Conservation (phyloP, 805 yeast species). For the Candida silvicultrix region DNA sequence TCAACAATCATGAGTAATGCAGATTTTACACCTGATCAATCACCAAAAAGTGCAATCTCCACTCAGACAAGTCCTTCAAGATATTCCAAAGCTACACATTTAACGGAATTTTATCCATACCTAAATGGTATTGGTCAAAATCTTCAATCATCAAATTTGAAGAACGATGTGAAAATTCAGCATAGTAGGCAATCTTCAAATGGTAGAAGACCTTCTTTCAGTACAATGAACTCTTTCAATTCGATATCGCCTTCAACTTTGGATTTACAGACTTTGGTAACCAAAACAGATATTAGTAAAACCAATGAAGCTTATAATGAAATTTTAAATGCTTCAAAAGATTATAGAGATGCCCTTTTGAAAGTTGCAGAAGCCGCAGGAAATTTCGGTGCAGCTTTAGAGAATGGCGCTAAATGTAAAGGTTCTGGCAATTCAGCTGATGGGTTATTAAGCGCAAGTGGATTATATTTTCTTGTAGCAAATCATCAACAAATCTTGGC, state of each 20-base stretch:
- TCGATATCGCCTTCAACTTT: constrained; percentile 34
- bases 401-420: constrained; percentile 52
- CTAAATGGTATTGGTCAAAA: constrained; percentile 20
- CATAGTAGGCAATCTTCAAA: constrained; percentile 3
- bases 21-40: constrained; percentile 23
- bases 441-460: constrained; percentile 66
- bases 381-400: constrained; percentile 66
- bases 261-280: constrained; percentile 55
- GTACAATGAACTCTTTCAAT: constrained; percentile 15
- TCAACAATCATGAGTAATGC: neutral
- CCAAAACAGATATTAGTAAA: constrained; percentile 50
- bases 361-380: constrained; percentile 55
- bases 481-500: constrained; percentile 73
- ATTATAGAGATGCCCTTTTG: constrained; percentile 40
- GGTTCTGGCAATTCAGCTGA: constrained; percentile 57
- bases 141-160: constrained; percentile 19
- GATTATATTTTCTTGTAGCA: constrained; percentile 68
- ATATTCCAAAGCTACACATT: constrained; percentile 19
- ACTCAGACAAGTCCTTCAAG: constrained; percentile 13
- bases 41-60: constrained; percentile 26
- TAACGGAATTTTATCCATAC: constrained; percentile 23
- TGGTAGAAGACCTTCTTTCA: constrained; percentile 14
- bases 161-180: neutral
- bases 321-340: constrained; percentile 38
- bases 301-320: constrained; percentile 43